Evolutionary conservation across 495 filamentous ascomycete genomes (phyloP), one percentile per base, ranked within the genome.

Genomic region (Neurospora tetraspora): DNA sequence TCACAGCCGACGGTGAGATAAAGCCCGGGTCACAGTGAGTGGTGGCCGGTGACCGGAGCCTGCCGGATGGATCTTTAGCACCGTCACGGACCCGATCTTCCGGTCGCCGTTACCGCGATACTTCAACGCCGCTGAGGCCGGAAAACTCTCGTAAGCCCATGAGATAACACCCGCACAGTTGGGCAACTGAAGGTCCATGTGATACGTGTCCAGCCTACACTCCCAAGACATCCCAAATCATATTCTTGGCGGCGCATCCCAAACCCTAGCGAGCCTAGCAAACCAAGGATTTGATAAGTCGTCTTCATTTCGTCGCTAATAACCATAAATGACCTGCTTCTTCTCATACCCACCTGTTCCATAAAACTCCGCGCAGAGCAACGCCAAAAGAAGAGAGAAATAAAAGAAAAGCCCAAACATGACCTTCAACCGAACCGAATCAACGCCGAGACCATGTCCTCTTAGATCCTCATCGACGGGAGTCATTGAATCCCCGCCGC

Each of bases 401-500:
- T 61, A 0, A 34, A 16, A 8, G 27, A 34, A 65, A 34, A 9
- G 0, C 14, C 27, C 53, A 18, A 34, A 18, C 14, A 9, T 16
- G 14, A 6, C 53, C 27, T 34, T 65, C 53, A 34, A 61, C 27
- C 27, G 31, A 65, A 9, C 14, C 53, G 4, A 14, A 59, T 65
- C 53, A 27, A 36, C 53, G 53, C 53, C 53, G 27, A 31, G 14
- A 65, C 53, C 27, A 9, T 34, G 3, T 65, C 27, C 2, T 65
- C 23, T 34, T 34, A 34, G 6, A 61, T 4, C 27, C 14, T 18
- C 53, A 12, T 7, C 7, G 1, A 18, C 53, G 1, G 6, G 27
- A 65, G 31, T 39, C 83, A 87, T 77, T 83, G 76, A 39, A 84
- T 78, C 31, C 86, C 88, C 72, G 84, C 85, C 72, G 83, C 86